These are phyloP conservation scores for Phtheirospermum japonicum DNA, from an alignment of 257 asterid species.

Conservation along the genomic window DNA sequence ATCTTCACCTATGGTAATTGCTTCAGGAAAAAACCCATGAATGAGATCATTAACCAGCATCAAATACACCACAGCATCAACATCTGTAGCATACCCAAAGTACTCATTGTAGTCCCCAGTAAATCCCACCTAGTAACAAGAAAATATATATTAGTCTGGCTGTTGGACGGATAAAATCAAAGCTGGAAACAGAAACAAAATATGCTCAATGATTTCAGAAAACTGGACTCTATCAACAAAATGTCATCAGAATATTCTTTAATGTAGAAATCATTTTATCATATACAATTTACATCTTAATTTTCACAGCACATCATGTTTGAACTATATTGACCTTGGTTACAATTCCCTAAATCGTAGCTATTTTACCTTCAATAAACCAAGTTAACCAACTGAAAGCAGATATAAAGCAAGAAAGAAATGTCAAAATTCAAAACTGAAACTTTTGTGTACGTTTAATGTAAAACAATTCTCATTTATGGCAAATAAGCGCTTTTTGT, in stretches of 20 bases:
- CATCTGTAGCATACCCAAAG: conserved; percentile 80
- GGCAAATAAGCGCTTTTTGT: too few relatives aligned
- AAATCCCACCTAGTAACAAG: conserved; percentile 58
- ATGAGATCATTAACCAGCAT: conserved; percentile 95
- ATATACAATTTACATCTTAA: not conserved
- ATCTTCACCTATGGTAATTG: conserved; percentile 91
- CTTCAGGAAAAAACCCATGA: conserved; percentile 88
- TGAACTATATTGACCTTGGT: not conserved
- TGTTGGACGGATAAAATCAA: conserved; percentile 22
- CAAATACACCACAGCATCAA: conserved; percentile 94
- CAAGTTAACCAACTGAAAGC: too few relatives aligned
- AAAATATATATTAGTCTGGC: conserved; percentile 31
- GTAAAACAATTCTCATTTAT: not conserved
- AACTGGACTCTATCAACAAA: not conserved
- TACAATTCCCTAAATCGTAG: not conserved
- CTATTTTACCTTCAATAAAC: not conserved
- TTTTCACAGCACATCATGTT: not conserved
- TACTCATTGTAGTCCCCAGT: conserved; percentile 95
- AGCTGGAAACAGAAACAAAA: conserved; percentile 10
- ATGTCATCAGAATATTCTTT: conserved; percentile 6
- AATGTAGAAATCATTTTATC: not conserved
- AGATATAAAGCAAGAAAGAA: too few relatives aligned
- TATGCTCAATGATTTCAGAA: conserved; percentile 19
- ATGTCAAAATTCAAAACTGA: too few relatives aligned
- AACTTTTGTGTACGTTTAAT: too few relatives aligned